A percentile compares a stretch with the other conserved stretches of the same genome.
phyloP scores from a whole-genome alignment of 2,329 filamentous ascomycete species.

The Pseudogymnoascus sp. region DNA sequence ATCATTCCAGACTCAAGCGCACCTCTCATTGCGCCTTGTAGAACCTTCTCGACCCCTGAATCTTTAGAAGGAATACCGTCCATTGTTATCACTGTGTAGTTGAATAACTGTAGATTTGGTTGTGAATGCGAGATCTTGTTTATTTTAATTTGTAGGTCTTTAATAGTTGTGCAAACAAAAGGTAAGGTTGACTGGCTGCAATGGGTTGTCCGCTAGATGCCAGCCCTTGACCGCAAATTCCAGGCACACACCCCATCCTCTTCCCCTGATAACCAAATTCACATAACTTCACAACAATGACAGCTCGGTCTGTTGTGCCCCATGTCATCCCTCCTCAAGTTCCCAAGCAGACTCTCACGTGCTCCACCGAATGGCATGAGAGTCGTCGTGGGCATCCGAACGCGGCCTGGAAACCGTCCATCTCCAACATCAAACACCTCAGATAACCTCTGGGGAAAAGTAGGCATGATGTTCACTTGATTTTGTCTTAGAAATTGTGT shows the following conservation, averaged over 20 bases:
- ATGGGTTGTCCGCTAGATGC: neutral
- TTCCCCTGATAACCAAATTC: neutral
- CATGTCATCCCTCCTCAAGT: neutral
- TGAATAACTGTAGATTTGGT: no score
- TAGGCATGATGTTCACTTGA: neutral
- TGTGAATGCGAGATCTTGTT: neutral
- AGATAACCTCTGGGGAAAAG: neutral
- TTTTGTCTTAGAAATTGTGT: neutral
- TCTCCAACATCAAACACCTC: neutral
- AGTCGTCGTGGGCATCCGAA: neutral
- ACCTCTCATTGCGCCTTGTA: neutral
- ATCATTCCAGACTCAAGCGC: neutral
- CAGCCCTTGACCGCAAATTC: neutral
- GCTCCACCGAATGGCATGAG: neutral
- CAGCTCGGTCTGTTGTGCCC: neutral
- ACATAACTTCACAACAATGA: neutral
- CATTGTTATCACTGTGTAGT: neutral
- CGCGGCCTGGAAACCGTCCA: neutral
- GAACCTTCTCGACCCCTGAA: neutral
- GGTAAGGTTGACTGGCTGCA: neutral
- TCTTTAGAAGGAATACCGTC: neutral
- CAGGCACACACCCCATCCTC: neutral
- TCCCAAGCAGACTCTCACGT: neutral
- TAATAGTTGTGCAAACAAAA: neutral
- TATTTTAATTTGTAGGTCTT: neutral